Base-by-base conservation (phyloP, 768 basidiomycete species). In the Tephrocybe sp. region DNA sequence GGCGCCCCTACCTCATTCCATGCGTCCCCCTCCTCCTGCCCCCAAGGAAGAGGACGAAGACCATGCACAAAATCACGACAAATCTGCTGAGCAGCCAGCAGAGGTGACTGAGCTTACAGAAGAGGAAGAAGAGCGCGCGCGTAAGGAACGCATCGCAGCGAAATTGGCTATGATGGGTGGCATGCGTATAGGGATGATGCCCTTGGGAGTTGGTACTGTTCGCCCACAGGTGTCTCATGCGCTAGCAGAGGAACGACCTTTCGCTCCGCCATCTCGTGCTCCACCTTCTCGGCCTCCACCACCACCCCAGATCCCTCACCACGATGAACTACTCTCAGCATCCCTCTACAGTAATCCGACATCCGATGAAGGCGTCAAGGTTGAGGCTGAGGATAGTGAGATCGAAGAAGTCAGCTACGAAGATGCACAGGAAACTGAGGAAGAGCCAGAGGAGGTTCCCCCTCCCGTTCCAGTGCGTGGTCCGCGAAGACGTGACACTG, bases 321-420 rank as follows among this genome's bases (percentile, higher is more conserved):
- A 49, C 9, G 71, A 74, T 35, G 79, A 82, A 42, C 72, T 70
- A 5, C 47, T 60, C 9, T 52, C 54, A 16, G 41, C 49, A 3
- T 60, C 58, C 25, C 58, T 56, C 37, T 36, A 72, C 53, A 73
- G 77, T 59, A 54, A 64, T 24, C 59, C 64, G 27, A 66, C 68
- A 26, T 79, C 80, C 4, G 82, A 84, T 16, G 86, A 88, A 37
- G 79, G 79, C 9, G 83, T 83, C 19, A 74, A 75, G 30, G 80
- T 83, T 21, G 87, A 88, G 50, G 79, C 76, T 5, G 86, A 87
- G 59, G 86, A 88, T 57, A 87, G 84, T 53, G 86, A 88, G 60
- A 69, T 82, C 12, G 87, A 89, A 55, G 86, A 88, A 55, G 78
- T 85, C 8, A 70, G 66, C 8, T 73, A 83, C 51, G 79, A 82